Conservation (phyloP, 2,329 filamentous ascomycete genomes). For the Coniochaeta pulveracea region DNA sequence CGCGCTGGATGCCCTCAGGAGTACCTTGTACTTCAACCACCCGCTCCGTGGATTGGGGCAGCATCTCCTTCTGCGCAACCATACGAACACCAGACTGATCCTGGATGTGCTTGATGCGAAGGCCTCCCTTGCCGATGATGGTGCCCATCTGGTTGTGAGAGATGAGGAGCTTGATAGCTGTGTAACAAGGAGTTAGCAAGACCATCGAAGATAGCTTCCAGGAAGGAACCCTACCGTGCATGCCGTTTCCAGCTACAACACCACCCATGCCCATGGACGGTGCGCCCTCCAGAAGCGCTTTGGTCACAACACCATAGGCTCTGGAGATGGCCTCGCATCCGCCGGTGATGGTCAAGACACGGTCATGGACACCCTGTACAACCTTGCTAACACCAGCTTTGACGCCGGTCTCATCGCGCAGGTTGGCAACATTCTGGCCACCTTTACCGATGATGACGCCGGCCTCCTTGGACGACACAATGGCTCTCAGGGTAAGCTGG, state of each 20-base stretch:
- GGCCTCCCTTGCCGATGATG: conserved; percentile 89
- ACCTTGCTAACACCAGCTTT: conserved; percentile 99
- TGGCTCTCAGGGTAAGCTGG: conserved; percentile 87
- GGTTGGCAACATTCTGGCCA: conserved; percentile 94
- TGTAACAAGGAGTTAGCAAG: conserved; percentile 14
- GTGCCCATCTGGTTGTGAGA: conserved; percentile 99
- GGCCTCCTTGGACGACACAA: conserved; percentile 97
- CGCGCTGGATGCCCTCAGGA: conserved; percentile 89
- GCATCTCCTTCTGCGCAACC: conserved; percentile 99
- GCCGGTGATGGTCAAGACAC: conserved; percentile 90
- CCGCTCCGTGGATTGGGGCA: conserved; percentile 94
- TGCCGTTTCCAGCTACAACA: conserved; percentile 74
- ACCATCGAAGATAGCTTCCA: no score
- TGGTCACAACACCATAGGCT: conserved; percentile 88
- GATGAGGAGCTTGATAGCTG: conserved; percentile 94
- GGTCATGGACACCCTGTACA: conserved; percentile 92
- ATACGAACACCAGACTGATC: conserved; percentile 94
- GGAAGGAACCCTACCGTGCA: conserved; percentile 66
- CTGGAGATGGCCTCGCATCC: conserved; percentile 79
- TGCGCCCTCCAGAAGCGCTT: conserved; percentile 82
- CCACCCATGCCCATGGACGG: conserved; percentile 95
- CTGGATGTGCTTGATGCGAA: conserved; percentile 99
- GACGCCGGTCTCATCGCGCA: conserved; percentile 94
- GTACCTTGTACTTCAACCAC: conserved; percentile 95
- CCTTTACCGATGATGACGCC: conserved; percentile 98